Percentiles rank a stretch among this genome's conserved stretches.
Conservation (phyloP, 208 protist species). For the Leishmania major region DNA sequence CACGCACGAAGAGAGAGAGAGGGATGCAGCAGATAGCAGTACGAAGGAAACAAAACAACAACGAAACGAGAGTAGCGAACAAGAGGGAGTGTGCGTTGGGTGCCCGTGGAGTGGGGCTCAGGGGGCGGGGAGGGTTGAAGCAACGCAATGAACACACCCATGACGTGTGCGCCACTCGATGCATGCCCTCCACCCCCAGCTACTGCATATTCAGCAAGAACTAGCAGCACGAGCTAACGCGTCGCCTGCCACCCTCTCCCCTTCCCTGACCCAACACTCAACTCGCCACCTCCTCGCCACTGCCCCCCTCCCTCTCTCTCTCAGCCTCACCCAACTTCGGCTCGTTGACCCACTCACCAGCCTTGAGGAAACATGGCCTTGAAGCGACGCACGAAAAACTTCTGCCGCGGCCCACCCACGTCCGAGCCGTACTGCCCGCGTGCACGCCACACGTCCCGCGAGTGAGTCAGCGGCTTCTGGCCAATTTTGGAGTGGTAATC, state of each 20-base stretch:
- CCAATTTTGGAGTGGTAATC: conserved; percentile 85
- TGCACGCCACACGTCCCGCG: conserved; percentile 82
- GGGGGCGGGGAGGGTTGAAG: not conserved
- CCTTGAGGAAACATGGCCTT: conserved; percentile 90
- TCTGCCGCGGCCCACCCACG: conserved; percentile 83
- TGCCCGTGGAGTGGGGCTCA: not conserved
- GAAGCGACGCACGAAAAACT: conserved; percentile 89
- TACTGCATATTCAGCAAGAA: not conserved
- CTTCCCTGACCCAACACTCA: not conserved
- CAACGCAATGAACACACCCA: not conserved
- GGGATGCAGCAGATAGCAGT: not conserved
- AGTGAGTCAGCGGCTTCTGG: conserved; percentile 68
- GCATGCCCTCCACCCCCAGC: not conserved
- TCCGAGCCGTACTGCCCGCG: conserved; percentile 88
- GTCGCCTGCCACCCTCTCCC: not conserved
- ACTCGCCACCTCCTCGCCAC: not conserved
- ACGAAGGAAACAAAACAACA: not conserved
- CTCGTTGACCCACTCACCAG: conserved; percentile 44
- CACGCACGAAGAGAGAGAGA: not conserved
- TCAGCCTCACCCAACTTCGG: not conserved
- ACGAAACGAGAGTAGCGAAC: not conserved
- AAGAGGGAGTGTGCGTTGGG: no score
- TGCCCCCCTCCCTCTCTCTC: not conserved
- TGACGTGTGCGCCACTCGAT: not conserved
- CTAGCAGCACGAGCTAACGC: not conserved